These are phyloP conservation scores for Debaryomyces psychrophilus DNA, from an alignment of 1,139 yeast species.

Conservation along the genomic window DNA sequence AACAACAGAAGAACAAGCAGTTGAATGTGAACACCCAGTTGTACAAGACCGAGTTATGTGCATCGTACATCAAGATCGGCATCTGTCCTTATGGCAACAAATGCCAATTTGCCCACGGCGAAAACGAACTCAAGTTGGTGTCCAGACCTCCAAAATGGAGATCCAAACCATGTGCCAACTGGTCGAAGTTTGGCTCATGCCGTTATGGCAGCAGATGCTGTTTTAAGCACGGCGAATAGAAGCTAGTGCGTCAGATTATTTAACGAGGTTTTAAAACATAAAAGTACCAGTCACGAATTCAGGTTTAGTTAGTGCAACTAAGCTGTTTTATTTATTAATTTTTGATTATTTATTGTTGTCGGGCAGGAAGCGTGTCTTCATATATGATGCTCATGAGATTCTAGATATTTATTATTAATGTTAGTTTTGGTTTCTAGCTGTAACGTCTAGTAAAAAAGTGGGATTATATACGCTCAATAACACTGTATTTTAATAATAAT, in stretches of 20 bases:
- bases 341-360: constrained; percentile 10
- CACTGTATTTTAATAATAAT: not conserved
- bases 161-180: constrained; percentile 88
- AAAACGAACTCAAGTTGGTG: constrained; percentile 69
- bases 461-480: constrained; percentile 1
- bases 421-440: constrained; percentile 7
- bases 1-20: constrained; percentile 7
- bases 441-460: constrained; percentile 7
- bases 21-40: constrained; percentile 64
- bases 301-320: constrained; percentile 3
- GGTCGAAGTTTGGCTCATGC: constrained; percentile 81
- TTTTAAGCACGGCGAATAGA: constrained; percentile 68
- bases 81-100: constrained; percentile 85
- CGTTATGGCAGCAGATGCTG: constrained; percentile 92
- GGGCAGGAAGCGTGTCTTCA: not conserved
- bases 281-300: not conserved
- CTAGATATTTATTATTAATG: constrained; percentile 8
- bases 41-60: constrained; percentile 90
- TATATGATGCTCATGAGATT: constrained; percentile 4
- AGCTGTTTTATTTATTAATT: constrained; percentile 6
- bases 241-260: not conserved
- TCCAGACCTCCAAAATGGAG: constrained; percentile 86
- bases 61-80: constrained; percentile 72
- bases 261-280: not conserved
- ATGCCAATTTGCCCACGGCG: constrained; percentile 95